Evolutionary conservation across 1,139 yeast species (phyloP), one percentile per base, ranked within the genome.

Genomic region (Nakaseomyces delphensis): DNA sequence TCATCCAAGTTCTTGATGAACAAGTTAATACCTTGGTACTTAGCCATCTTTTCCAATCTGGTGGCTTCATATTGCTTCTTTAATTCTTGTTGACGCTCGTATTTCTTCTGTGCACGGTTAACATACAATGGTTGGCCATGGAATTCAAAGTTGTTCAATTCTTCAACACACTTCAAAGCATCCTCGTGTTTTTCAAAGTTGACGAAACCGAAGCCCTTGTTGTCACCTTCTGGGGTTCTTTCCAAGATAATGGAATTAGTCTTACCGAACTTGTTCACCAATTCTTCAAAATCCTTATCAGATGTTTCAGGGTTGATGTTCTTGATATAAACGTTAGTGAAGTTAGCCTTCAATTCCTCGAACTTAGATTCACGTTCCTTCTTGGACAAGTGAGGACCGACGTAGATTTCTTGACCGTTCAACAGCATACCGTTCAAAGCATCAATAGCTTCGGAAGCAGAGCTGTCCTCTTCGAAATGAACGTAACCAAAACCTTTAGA

Each of bases 101-200:
- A 77, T 79, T 87, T 91, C 87, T 87, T 91, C 75, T 91, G 98
- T 57, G 99, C 99, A 71, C 98, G 87, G 60, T 96, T 96, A 60
- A 91, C 98, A 68, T 81, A 91, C 55, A 91, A 73, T 69, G 75
- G 78, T 73, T 84, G 87, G 62, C 91, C 91, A 60, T 77, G 79
- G 66, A 82, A 68, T 63, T 91, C 98, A 57, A 70, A 72, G 66
- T 84, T 96, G 70, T 93, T 85, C 67, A 91, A 79, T 61, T 76
- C 94, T 48, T 86, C 96, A 60, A 91, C 95, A 49, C 97, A 96
- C 70, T 78, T 77, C 56, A 74, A 77, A 56, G 99, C 99, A 59
- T 80, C 74, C 60, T 82, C 89, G 69, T 91, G 98, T 56, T 68
- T 64, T 68, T 80, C 95, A 62, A 65, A 91, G 79, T 91, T 87